These are phyloP conservation scores for Pseudocercospora crystallina DNA, from an alignment of 2,329 filamentous ascomycete species.

Conservation along the genomic window DNA sequence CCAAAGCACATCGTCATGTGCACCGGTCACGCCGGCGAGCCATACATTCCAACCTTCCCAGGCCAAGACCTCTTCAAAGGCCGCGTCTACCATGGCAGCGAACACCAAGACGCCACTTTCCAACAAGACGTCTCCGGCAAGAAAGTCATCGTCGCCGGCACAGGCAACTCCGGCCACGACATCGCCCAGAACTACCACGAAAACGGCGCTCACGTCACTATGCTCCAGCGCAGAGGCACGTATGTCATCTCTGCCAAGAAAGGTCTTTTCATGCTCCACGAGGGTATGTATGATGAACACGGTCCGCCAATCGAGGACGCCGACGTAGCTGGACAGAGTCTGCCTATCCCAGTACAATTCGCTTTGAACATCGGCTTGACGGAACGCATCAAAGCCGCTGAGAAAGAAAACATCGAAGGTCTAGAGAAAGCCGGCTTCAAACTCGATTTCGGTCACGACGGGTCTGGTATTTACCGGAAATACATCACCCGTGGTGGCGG, in stretches of 20 bases:
- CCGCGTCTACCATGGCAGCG: conserved; percentile 26
- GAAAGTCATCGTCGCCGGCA: conserved; percentile 51
- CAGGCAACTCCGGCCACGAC: conserved; percentile 52
- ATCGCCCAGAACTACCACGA: conserved; percentile 57
- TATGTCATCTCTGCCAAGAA: conserved; percentile 60
- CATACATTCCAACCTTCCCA: conserved; percentile 51
- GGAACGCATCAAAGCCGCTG: conserved; percentile 31
- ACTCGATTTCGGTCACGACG: conserved; percentile 58
- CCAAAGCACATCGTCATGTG: conserved; percentile 66
- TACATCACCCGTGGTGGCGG: conserved; percentile 67
- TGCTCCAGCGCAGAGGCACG: conserved; percentile 67
- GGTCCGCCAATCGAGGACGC: conserved; percentile 65
- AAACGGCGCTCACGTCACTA: conserved; percentile 66
- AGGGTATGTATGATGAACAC: conserved; percentile 49
- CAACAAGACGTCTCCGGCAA: conserved; percentile 34
- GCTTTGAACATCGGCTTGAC: conserved; percentile 53
- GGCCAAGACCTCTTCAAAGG: conserved; percentile 59
- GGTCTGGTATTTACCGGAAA: conserved; percentile 59
- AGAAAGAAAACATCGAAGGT: conserved; percentile 27
- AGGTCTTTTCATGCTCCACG: conserved; percentile 51
- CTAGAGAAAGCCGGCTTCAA: conserved; percentile 61
- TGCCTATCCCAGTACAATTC: conserved; percentile 62
- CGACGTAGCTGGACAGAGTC: conserved; percentile 60
- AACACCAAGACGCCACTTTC: conserved; percentile 8
- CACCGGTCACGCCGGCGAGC: conserved; percentile 68